Percentiles rank a stretch among this genome's conserved stretches.
Evolutionary conservation across 352 stramenopile genomes (phyloP).

Genomic region (Phytophthora agathidicida): DNA sequence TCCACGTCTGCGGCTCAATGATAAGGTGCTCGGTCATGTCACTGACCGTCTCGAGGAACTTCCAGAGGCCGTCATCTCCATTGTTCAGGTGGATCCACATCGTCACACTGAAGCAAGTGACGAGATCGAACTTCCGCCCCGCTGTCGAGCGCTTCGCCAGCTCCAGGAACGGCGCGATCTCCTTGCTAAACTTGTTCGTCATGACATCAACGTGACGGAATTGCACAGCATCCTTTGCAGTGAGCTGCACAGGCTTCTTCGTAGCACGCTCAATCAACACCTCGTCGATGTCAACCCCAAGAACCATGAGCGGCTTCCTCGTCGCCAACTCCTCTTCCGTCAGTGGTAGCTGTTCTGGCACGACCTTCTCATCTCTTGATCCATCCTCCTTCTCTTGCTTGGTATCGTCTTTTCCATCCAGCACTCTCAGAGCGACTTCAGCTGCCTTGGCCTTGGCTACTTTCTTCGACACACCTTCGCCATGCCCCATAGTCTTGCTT

Average conservation of each 20-base stretch:
- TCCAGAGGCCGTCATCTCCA: constrained; percentile 79
- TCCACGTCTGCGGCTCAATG: constrained; percentile 85
- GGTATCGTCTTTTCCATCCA: constrained; percentile 20
- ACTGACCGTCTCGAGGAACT: constrained; percentile 68
- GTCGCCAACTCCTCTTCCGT: constrained; percentile 28
- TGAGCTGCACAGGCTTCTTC: constrained; percentile 42
- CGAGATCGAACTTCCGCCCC: constrained; percentile 63
- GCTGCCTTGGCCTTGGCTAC: constrained; percentile 82
- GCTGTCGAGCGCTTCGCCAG: constrained; percentile 39
- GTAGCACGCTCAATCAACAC: constrained; percentile 64
- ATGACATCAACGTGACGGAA: constrained; percentile 72
- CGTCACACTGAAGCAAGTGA: constrained; percentile 86
- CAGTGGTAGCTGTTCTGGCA: constrained; percentile 25
- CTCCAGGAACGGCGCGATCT: constrained; percentile 51
- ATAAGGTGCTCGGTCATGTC: constrained; percentile 73
- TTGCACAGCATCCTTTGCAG: constrained; percentile 42
- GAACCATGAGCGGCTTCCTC: constrained; percentile 54
- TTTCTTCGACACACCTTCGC: constrained; percentile 81
- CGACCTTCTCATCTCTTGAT: constrained; percentile 5
- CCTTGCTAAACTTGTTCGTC: constrained; percentile 46
- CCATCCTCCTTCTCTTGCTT: constrained; percentile 10
- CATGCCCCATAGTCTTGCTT: constrained; percentile 45
- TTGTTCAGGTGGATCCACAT: constrained; percentile 92
- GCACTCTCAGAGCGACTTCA: constrained; percentile 38
- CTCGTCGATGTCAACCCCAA: constrained; percentile 79